Percentiles rank a stretch among this genome's conserved stretches.
phyloP scores from a whole-genome alignment of 345 rosid species.

The Eucalyptus victrix region DNA sequence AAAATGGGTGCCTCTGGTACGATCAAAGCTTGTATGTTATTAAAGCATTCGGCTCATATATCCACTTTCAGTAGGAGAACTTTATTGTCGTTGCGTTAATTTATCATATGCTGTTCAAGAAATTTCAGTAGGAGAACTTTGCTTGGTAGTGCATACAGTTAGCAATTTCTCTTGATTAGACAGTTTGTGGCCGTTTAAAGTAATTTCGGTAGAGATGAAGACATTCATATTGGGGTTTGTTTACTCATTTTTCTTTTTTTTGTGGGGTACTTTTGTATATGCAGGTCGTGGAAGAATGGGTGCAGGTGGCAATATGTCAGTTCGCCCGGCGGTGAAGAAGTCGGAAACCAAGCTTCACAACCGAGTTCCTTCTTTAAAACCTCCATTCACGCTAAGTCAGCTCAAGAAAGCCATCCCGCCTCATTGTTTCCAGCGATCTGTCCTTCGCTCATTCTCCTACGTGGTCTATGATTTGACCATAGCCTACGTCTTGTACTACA shows the following conservation, averaged over 20 bases:
- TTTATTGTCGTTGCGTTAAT: not conserved
- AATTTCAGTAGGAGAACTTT: not conserved
- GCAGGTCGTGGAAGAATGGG: conserved; percentile 52
- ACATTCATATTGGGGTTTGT: not conserved
- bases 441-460: conserved; percentile 66
- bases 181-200: not conserved
- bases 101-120: not conserved
- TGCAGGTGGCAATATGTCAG: conserved; percentile 71
- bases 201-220: not conserved
- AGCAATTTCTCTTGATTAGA: not conserved
- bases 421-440: conserved; percentile 81
- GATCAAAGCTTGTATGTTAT: not conserved
- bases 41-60: not conserved
- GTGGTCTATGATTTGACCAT: conserved; percentile 41
- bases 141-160: not conserved
- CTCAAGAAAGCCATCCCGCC: conserved; percentile 83
- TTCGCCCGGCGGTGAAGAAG: conserved; percentile 20
- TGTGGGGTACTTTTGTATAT: not conserved
- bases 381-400: conserved; percentile 61
- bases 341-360: conserved; percentile 10
- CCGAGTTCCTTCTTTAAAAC: conserved; percentile 53
- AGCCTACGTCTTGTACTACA: conserved; percentile 37
- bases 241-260: not conserved
- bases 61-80: not conserved
- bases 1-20: not conserved